These are phyloP conservation scores for Penicillium thymicola DNA, from an alignment of 2,329 filamentous ascomycete genomes.

Conservation along the genomic window DNA sequence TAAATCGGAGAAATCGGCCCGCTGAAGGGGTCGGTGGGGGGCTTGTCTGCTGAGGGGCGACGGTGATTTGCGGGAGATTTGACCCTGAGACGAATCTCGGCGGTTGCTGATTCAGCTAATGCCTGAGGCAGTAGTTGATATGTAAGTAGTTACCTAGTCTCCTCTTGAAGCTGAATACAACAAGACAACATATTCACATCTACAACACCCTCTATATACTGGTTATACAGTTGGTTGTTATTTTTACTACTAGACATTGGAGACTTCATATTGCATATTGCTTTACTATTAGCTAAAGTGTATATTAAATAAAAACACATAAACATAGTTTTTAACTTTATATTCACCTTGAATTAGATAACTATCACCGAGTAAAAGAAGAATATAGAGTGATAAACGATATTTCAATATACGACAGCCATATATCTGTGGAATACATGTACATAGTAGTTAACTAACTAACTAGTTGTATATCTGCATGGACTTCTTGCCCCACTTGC, in stretches of 20 bases:
- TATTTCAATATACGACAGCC: background rate
- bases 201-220: too few species aligned
- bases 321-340: too few species aligned
- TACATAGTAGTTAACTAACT: too few species aligned
- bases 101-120: conserved; percentile 20
- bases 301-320: background rate
- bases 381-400: background rate
- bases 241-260: background rate
- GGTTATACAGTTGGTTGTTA: too few species aligned
- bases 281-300: background rate
- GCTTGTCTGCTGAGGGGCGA: background rate
- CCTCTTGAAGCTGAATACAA: too few species aligned
- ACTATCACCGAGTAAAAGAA: background rate
- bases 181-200: too few species aligned
- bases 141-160: too few species aligned
- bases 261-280: background rate
- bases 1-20: conserved; percentile 38
- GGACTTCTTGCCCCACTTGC: conserved; percentile 14
- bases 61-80: conserved; percentile 8
- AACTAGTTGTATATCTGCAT: background rate
- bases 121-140: conserved; percentile 1
- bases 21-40: conserved; percentile 5
- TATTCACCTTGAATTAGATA: background rate
- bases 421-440: background rate
- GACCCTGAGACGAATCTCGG: conserved; percentile 27